Percentiles rank a stretch among this genome's conserved stretches.
Evolutionary conservation across 75 land plant genomes (phyloP).

Genomic region (Pseudotsuga menziesii): DNA sequence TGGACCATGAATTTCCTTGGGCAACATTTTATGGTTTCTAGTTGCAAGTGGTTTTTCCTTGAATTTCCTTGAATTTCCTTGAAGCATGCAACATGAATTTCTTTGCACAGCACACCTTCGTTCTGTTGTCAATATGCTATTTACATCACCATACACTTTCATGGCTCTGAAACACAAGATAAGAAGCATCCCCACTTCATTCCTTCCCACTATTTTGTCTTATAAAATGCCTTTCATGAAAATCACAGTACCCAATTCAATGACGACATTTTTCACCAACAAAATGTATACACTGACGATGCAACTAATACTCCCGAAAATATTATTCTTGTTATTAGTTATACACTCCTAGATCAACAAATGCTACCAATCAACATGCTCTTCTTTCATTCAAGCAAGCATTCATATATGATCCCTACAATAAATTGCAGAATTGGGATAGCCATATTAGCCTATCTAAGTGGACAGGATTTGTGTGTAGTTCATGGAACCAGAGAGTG

Average conservation of each 20-base stretch:
- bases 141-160: too few species aligned
- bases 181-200: too few species aligned
- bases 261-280: not conserved
- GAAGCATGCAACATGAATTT: too few species aligned
- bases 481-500: conserved; percentile 5
- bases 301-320: not conserved
- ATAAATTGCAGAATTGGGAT: conserved; percentile 4
- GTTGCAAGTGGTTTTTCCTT: too few species aligned
- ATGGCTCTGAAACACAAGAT: too few species aligned
- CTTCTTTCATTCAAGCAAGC: not conserved
- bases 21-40: too few species aligned
- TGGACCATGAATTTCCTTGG: too few species aligned
- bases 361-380: not conserved
- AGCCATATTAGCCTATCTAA: not conserved
- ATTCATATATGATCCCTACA: not conserved
- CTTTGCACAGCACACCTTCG: too few species aligned
- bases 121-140: too few species aligned
- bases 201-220: too few species aligned
- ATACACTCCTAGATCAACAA: not conserved
- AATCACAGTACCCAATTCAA: not conserved
- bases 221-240: too few species aligned
- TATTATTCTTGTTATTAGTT: not conserved
- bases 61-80: too few species aligned
- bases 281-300: not conserved
- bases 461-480: not conserved